Conservation (phyloP, 1,284 basidiomycete genomes). For the Coniferiporia sulphurascens region DNA sequence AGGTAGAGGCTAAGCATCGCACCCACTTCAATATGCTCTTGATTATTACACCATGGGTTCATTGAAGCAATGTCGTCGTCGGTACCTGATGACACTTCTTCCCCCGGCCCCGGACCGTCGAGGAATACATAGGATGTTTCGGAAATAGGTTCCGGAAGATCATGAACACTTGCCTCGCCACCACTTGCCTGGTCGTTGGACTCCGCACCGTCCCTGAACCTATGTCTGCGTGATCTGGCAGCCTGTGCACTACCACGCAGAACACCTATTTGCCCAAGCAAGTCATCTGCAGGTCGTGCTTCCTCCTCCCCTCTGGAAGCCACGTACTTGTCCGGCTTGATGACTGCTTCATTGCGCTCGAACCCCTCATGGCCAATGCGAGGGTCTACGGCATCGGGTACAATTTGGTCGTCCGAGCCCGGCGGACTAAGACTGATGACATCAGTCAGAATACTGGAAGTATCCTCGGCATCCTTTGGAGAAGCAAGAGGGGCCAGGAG, state of each 20-base stretch:
- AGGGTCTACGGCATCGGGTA: background rate
- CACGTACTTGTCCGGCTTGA: background rate
- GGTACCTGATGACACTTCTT: background rate
- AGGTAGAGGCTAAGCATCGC: background rate
- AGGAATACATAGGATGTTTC: background rate
- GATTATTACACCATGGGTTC: background rate
- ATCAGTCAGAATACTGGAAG: background rate
- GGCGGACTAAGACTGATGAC: background rate
- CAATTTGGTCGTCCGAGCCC: background rate
- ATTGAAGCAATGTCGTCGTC: background rate
- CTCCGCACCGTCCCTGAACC: background rate
- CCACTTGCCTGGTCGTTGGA: background rate
- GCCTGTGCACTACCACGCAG: slow-evolving; percentile 6
- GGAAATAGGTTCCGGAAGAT: background rate
- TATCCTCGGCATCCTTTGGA: background rate
- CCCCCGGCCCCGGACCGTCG: background rate
- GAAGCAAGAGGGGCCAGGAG: background rate
- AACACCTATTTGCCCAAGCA: slow-evolving; percentile 2
- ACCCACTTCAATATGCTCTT: background rate
- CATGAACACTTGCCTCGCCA: background rate
- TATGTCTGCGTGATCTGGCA: background rate
- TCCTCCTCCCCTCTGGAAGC: background rate
- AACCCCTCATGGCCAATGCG: background rate
- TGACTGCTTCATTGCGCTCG: background rate
- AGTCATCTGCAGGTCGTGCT: slow-evolving; percentile 3